A percentile compares a stretch with the other conserved stretches of the same genome.
Evolutionary conservation across 129 eudicot genomes (phyloP).

Genomic region (Centrapalus pauciflorus): DNA sequence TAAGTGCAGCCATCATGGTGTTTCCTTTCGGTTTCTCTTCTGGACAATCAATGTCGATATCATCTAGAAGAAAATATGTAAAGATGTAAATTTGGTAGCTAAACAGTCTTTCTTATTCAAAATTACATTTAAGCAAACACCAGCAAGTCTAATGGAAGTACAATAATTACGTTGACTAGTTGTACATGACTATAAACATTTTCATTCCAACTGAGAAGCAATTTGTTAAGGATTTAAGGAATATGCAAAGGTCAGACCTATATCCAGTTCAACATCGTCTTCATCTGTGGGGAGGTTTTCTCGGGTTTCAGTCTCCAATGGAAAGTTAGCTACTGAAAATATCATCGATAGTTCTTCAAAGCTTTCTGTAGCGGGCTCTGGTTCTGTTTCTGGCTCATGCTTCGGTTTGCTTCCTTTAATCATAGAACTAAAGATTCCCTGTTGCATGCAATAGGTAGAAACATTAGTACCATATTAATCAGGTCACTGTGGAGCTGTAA

Average conservation of each 20-base stretch:
- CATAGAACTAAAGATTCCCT: conserved; percentile 85
- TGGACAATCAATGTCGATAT: conserved; percentile 75
- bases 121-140: background rate
- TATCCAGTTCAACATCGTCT: conserved; percentile 63
- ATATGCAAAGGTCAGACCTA: conserved; percentile 46
- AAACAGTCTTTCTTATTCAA: background rate
- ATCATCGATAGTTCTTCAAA: conserved; percentile 51
- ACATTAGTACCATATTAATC: conserved; percentile 7
- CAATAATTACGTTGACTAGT: background rate
- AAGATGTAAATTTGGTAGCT: conserved; percentile 1
- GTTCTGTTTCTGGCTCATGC: conserved; percentile 42
- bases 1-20: conserved; percentile 55
- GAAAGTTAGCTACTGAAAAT: conserved; percentile 67
- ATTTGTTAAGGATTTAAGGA: background rate
- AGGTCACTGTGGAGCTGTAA: background rate
- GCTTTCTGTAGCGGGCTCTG: conserved; percentile 40
- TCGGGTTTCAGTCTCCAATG: conserved; percentile 37
- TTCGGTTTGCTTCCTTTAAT: conserved; percentile 55
- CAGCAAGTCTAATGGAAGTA: background rate
- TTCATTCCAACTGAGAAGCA: background rate
- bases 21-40: conserved; percentile 75
- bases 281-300: conserved; percentile 31
- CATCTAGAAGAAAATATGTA: conserved; percentile 45
- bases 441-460: conserved; percentile 15
- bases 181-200: too few species aligned